These are phyloP conservation scores for Andrographis paniculata DNA, from an alignment of 305 asterid genomes.

Conservation along the genomic window DNA sequence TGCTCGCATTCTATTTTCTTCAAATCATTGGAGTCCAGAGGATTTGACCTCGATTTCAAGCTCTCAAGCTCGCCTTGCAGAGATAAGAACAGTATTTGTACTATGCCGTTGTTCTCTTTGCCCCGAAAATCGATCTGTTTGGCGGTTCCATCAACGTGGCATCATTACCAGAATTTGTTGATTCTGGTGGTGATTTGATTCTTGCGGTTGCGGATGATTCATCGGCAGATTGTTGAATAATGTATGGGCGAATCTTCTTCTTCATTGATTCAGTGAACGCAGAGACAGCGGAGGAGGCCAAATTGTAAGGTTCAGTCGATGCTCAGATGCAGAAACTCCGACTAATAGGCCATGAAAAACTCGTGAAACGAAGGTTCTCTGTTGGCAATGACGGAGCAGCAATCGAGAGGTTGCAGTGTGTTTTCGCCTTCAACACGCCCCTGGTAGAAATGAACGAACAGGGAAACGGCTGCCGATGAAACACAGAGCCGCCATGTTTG, in stretches of 20 bases:
- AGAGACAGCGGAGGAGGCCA: constrained; percentile 40
- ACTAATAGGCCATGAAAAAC: constrained; percentile 23
- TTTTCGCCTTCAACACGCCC: constrained; percentile 12
- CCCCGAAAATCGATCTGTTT: constrained; percentile 41
- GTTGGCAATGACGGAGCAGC: constrained; percentile 14
- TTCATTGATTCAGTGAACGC: constrained; percentile 72
- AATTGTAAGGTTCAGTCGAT: constrained; percentile 26
- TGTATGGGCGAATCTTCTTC: too few species aligned
- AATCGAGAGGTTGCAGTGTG: constrained; percentile 17
- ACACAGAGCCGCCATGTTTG: constrained; percentile 42
- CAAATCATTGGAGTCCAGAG: constrained; percentile 42
- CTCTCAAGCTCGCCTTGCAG: constrained; percentile 62
- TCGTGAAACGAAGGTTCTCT: constrained; percentile 19
- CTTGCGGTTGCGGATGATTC: constrained; percentile 67
- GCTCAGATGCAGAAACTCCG: constrained; percentile 53
- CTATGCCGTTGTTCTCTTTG: constrained; percentile 54
- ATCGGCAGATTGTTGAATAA: too few species aligned
- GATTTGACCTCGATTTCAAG: constrained; percentile 59
- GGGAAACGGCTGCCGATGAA: constrained; percentile 26
- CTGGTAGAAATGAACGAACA: constrained; percentile 23
- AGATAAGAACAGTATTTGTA: constrained; percentile 64
- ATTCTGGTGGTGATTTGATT: constrained; percentile 72
- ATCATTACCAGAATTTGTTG: constrained; percentile 55
- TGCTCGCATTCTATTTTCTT: constrained; percentile 68
- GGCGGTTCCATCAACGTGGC: constrained; percentile 11